Evolutionary conservation across 768 basidiomycete genomes (phyloP).

Genomic region (Ramaria rubella): DNA sequence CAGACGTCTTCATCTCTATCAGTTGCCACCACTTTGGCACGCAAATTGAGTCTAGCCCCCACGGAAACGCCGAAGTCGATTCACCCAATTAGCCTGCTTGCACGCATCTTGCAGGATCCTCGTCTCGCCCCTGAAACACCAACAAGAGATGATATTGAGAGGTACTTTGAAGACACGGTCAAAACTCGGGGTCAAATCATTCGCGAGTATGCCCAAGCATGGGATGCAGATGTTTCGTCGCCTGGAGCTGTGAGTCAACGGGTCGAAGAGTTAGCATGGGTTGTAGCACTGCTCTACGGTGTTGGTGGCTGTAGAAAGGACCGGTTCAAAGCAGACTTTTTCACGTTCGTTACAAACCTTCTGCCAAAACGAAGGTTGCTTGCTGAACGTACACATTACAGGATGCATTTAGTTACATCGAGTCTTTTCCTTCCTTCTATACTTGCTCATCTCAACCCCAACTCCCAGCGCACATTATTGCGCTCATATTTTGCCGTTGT

Average conservation of each 20-base stretch:
- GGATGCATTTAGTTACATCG: conserved; percentile 64
- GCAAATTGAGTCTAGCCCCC: conserved; percentile 1
- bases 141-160: conserved; percentile 1
- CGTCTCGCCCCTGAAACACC: conserved; percentile 10
- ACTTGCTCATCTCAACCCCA: conserved; percentile 29
- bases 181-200: conserved; percentile 19
- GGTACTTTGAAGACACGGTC: conserved; percentile 4
- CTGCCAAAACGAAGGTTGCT: background rate
- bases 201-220: conserved; percentile 9
- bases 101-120: conserved; percentile 47
- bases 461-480: conserved; percentile 47
- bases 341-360: conserved; percentile 40
- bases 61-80: conserved; percentile 14
- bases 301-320: conserved; percentile 43
- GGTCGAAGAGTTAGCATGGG: conserved; percentile 58
- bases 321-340: conserved; percentile 52
- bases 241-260: conserved; percentile 40
- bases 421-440: conserved; percentile 53
- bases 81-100: conserved; percentile 48
- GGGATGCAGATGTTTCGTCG: conserved; percentile 13
- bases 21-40: conserved; percentile 6
- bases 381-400: conserved; percentile 21
- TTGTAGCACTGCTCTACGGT: conserved; percentile 47
- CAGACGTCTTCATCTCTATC: conserved; percentile 21
- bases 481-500: conserved; percentile 47